Evolutionary conservation across 1,284 basidiomycete species (phyloP), one percentile per base, ranked within the genome.

Genomic region (Trichosporon coremiiforme): DNA sequence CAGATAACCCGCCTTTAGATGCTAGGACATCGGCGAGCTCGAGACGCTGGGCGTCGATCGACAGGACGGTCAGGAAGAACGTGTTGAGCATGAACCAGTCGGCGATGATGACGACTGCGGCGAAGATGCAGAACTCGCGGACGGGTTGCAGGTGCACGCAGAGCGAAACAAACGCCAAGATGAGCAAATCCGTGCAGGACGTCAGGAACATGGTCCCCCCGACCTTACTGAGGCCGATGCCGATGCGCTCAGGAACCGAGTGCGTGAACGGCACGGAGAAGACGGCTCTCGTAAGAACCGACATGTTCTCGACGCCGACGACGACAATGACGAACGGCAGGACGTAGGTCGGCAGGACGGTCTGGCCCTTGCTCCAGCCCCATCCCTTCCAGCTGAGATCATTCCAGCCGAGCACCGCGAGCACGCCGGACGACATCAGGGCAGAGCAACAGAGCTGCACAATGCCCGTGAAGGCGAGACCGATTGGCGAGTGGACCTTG

Each of bases 241-340:
- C 94, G 68, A 98, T 93, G 35, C 96, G 89, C 74, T 94, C 91
- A 73, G 95, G 94, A 12, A 98, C 95, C 0, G 95, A 90, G 38
- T 97, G 86, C 0, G 91, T 90, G 62, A 98, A 90, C 2, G 94
- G 90, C 1, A 96, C 97, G 75, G 89, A 91, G 25, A 92, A 90
- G 47, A 99, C 93, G 0, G 94, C 94, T 76, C 93, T 90, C 25
- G 94, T 91, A 92, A 93, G 73, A 1, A 10, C 91, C n/a, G n/a
- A n/a, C n/a, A n/a, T n/a, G n/a, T n/a, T n/a, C n/a, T n/a, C n/a
- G n/a, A n/a, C n/a, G n/a, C 96, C 96, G 22, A 98, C 92, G 75
- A 98, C 95, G 17, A 95, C 89, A 65, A 99, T 94, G 64, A 98
- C 92, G 72, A 98, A 93, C 0, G 95, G 95, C 67, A 98, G 86